These are phyloP conservation scores for Sphaerobolus stellatus DNA, from an alignment of 1,284 basidiomycete genomes.

Conservation along the genomic window DNA sequence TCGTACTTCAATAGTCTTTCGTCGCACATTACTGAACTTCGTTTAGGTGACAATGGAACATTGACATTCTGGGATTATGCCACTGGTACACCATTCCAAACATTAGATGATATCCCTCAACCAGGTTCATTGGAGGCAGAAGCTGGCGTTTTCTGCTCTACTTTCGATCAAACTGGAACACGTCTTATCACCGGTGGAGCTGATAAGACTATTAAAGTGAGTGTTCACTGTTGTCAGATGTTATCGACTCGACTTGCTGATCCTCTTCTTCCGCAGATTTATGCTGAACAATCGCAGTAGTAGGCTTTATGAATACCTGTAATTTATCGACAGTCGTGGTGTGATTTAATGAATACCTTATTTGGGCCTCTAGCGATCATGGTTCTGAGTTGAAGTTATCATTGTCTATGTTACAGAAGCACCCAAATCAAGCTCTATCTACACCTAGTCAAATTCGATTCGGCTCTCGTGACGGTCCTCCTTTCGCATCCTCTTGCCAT, in stretches of 20 bases:
- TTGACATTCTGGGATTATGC: slow-evolving; percentile 93
- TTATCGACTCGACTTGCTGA: slow-evolving; percentile 1
- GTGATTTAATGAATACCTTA: too few species aligned
- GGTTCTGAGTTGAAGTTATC: too few species aligned
- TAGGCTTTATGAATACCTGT: too few species aligned
- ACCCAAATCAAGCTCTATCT: too few species aligned
- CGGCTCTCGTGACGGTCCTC: too few species aligned
- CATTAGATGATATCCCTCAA: slow-evolving; percentile 91
- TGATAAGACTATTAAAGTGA: slow-evolving; percentile 96
- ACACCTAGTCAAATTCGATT: too few species aligned
- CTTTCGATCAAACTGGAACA: slow-evolving; percentile 95
- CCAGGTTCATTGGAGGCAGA: slow-evolving; percentile 97
- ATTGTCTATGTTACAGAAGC: too few species aligned
- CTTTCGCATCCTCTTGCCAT: too few species aligned
- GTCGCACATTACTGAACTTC: not conserved
- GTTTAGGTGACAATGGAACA: slow-evolving; percentile 84
- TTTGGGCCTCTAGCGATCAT: too few species aligned
- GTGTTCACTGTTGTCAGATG: slow-evolving; percentile 15
- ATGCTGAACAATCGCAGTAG: slow-evolving; percentile 49
- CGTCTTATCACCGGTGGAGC: slow-evolving; percentile 94
- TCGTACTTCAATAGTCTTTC: slow-evolving; percentile 7
- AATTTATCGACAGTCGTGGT: too few species aligned
- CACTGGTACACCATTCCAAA: slow-evolving; percentile 94
- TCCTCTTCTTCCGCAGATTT: slow-evolving; percentile 37
- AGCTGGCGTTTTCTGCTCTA: slow-evolving; percentile 92